Conservation (phyloP, 805 yeast species). For the Maudiozyma saulgeensis region DNA sequence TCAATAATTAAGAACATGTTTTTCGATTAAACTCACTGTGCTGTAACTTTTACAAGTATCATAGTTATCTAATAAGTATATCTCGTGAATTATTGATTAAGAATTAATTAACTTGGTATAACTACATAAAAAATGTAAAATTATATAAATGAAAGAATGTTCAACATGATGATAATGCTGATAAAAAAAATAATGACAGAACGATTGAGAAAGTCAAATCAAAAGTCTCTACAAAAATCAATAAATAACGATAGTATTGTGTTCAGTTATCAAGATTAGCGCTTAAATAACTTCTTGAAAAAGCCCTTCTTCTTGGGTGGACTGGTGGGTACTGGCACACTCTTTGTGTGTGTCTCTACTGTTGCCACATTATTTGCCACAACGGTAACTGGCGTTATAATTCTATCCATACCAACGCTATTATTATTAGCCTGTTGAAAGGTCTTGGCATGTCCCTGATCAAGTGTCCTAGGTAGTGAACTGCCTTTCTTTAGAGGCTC, state of each 20-base stretch:
- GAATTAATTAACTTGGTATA: not conserved
- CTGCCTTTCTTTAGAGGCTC: not conserved
- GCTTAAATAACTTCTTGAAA: constrained; percentile 7
- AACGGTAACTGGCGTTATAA: not conserved
- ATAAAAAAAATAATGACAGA: no score
- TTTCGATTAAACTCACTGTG: no score
- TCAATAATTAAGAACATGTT: no score
- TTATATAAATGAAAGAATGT: not conserved
- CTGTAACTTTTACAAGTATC: no score
- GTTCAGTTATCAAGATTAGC: not conserved
- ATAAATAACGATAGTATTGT: no score
- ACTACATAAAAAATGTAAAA: not conserved
- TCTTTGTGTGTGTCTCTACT: not conserved
- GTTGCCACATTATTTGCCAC: not conserved
- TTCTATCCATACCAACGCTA: not conserved
- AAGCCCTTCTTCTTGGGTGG: constrained; percentile 4
- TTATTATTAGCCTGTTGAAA: not conserved
- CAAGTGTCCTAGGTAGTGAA: not conserved
- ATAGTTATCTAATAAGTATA: no score
- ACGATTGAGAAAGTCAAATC: no score
- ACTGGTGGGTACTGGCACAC: not conserved
- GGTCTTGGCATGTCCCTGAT: not conserved
- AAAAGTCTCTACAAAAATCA: no score
- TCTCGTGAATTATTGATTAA: not conserved
- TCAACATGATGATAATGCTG: not conserved